Conservation (phyloP, 2,329 filamentous ascomycete species). For the Fusarium compactum region DNA sequence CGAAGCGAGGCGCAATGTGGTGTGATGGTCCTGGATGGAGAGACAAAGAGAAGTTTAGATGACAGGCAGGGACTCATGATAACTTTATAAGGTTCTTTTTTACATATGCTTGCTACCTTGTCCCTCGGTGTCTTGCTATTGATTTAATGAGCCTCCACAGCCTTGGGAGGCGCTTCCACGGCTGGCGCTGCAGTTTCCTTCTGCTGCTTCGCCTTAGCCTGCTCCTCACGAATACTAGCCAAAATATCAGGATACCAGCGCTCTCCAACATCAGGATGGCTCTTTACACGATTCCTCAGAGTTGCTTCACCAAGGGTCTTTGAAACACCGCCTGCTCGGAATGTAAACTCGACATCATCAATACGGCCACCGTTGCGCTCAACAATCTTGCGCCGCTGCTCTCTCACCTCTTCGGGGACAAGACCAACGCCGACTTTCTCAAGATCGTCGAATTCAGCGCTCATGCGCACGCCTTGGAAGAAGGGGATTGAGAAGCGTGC, state of each 20-base stretch:
- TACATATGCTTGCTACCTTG: constrained; percentile 6
- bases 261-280: constrained; percentile 87
- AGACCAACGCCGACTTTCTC: constrained; percentile 67
- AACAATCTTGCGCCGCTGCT: constrained; percentile 70
- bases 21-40: constrained; percentile 27
- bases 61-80: constrained; percentile 26
- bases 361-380: constrained; percentile 67
- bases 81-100: constrained; percentile 39
- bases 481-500: constrained; percentile 85
- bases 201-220: constrained; percentile 58
- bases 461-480: constrained; percentile 86
- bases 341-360: constrained; percentile 90
- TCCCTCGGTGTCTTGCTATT: constrained; percentile 2
- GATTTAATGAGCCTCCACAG: constrained; percentile 51
- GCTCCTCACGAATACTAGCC: constrained; percentile 68
- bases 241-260: constrained; percentile 79
- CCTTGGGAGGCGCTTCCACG: constrained; percentile 38
- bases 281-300: constrained; percentile 85
- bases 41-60: constrained; percentile 23
- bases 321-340: constrained; percentile 74
- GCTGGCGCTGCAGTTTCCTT: constrained; percentile 40
- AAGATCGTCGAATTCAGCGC: constrained; percentile 83
- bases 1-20: constrained; percentile 42
- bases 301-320: constrained; percentile 84
- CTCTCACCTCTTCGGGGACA: constrained; percentile 72